These are phyloP conservation scores for Tuber microsphaerosporum DNA, from an alignment of 495 filamentous ascomycete species.

Conservation along the genomic window DNA sequence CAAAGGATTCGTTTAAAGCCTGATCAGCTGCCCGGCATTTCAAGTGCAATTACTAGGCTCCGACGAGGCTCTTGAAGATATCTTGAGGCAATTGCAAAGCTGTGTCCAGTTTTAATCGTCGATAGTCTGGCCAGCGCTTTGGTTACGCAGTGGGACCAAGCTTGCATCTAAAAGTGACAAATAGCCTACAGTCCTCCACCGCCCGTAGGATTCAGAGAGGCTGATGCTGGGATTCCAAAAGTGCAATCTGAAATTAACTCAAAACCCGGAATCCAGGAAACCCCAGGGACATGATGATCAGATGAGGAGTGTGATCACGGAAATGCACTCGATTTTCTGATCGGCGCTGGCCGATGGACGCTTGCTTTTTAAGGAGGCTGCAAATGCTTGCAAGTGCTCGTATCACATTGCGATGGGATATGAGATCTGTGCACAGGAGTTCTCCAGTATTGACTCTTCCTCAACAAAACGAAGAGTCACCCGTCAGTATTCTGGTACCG, in stretches of 20 bases:
- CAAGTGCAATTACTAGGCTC: background rate
- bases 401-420: background rate
- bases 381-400: background rate
- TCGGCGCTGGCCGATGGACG: background rate
- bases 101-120: background rate
- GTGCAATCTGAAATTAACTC: background rate
- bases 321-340: slow-evolving; percentile 4
- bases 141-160: background rate
- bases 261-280: background rate
- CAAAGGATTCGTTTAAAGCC: background rate
- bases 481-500: too few relatives aligned
- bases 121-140: background rate
- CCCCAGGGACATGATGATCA: background rate
- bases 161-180: background rate
- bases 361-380: background rate
- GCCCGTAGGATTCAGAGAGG: background rate
- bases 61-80: background rate
- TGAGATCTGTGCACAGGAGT: background rate
- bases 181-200: background rate
- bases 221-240: background rate
- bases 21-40: background rate
- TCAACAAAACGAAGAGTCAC: background rate
- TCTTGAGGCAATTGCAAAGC: background rate
- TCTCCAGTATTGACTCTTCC: background rate
- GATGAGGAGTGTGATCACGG: background rate